Evolutionary conservation across 2,329 filamentous ascomycete species (phyloP).

Genomic region (Phyllosticta citriasiana): DNA sequence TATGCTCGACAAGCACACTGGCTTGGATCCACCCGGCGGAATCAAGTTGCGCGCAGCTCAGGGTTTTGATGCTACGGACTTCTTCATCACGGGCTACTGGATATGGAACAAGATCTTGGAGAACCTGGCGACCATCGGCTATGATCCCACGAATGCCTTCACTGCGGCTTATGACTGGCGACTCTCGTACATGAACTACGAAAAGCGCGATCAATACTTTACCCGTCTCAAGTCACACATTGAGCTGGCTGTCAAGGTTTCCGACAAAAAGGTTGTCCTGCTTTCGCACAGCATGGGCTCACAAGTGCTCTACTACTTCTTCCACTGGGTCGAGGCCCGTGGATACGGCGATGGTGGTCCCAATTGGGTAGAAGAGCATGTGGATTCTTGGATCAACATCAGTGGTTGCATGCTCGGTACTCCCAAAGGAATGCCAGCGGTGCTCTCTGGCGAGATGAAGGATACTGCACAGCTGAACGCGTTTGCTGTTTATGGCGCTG

Average conservation of each 20-base stretch:
- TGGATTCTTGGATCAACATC: slow-evolving; percentile 97
- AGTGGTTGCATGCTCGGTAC: slow-evolving; percentile 96
- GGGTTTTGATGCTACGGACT: slow-evolving; percentile 95
- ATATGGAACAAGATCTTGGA: slow-evolving; percentile 99
- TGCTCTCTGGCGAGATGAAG: slow-evolving; percentile 95
- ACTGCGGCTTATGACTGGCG: slow-evolving; percentile 82
- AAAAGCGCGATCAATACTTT: slow-evolving; percentile 88
- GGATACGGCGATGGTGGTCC: slow-evolving; percentile 71
- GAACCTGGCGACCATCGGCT: slow-evolving; percentile 90
- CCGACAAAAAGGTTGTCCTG: slow-evolving; percentile 70
- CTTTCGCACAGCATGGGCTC: slow-evolving; percentile 97
- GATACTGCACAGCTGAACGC: slow-evolving; percentile 94
- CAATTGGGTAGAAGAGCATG: slow-evolving; percentile 79
- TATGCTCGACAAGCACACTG: slow-evolving; percentile 88
- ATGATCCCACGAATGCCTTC: slow-evolving; percentile 73
- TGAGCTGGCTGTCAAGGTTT: slow-evolving; percentile 66
- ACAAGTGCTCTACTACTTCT: slow-evolving; percentile 80
- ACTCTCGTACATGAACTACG: slow-evolving; percentile 79
- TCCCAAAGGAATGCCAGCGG: slow-evolving; percentile 78
- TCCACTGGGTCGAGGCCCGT: slow-evolving; percentile 71
- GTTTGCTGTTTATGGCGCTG: slow-evolving; percentile 91
- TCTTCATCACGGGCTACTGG: slow-evolving; percentile 87
- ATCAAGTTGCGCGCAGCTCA: slow-evolving; percentile 89
- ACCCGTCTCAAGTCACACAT: slow-evolving; percentile 83
- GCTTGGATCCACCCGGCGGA: slow-evolving; percentile 70